Conservation (phyloP, 202 grass and related monocot genomes). For the Eragrostis tef region DNA sequence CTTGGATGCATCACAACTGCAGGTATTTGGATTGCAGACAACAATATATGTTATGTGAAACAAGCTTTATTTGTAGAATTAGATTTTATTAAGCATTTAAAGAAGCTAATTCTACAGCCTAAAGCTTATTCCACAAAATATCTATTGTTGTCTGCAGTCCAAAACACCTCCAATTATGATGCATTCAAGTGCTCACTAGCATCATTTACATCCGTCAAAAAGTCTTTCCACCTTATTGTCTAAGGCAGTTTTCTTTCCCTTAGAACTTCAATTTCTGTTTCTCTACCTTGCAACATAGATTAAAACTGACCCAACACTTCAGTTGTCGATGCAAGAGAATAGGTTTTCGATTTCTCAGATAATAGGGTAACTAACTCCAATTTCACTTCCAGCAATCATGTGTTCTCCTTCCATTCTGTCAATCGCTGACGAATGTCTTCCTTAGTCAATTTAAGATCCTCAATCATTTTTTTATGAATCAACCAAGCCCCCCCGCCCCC, state of each 20-base stretch:
- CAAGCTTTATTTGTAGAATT: conserved; percentile 67
- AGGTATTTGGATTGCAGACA: conserved; percentile 65
- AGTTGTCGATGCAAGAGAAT: conserved; percentile 57
- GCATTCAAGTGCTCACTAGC: conserved; percentile 58
- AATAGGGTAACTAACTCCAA: conserved; percentile 60
- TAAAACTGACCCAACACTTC: conserved; percentile 62
- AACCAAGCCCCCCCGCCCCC: conserved; percentile 57
- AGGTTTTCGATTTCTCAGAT: conserved; percentile 66
- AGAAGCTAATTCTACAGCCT: conserved; percentile 58
- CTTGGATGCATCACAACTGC: conserved; percentile 62
- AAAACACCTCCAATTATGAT: conserved; percentile 62
- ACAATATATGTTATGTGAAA: conserved; percentile 71
- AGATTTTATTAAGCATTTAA: conserved; percentile 58
- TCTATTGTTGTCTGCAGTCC: conserved; percentile 69
- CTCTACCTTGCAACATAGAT: conserved; percentile 64
- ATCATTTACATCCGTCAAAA: conserved; percentile 67
- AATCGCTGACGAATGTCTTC: conserved; percentile 54
- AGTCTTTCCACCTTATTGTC: conserved; percentile 72
- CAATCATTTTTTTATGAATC: conserved; percentile 56
- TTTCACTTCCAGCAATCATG: conserved; percentile 62
- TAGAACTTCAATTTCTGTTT: conserved; percentile 69
- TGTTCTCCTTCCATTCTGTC: conserved; percentile 79
- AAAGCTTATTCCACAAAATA: conserved; percentile 75
- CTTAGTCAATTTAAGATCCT: conserved; percentile 59
- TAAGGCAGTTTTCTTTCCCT: conserved; percentile 64